phyloP scores from a whole-genome alignment of 768 basidiomycete genomes.

The Tulasnella sp. region DNA sequence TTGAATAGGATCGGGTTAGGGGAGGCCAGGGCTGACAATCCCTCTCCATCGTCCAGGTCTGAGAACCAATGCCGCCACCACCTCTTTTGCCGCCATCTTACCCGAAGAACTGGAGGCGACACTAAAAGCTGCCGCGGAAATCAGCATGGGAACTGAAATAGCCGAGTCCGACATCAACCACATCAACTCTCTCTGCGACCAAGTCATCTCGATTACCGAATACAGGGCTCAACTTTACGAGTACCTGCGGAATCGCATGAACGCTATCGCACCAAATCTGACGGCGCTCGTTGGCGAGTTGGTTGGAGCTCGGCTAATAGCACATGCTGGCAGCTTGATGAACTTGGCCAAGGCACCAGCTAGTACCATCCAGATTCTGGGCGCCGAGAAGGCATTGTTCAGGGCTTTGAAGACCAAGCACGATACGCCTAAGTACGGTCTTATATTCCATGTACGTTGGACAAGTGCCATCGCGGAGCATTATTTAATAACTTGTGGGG shows the following conservation, averaged over 20 bases:
- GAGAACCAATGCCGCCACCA: constrained; percentile 86
- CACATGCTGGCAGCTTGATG: constrained; percentile 67
- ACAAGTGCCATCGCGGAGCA: neutral
- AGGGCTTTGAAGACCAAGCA: constrained; percentile 77
- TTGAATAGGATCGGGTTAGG: neutral
- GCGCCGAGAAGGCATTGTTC: constrained; percentile 75
- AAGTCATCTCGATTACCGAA: constrained; percentile 92
- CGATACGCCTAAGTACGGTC: constrained; percentile 97
- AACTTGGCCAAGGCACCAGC: constrained; percentile 71
- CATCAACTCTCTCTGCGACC: constrained; percentile 95
- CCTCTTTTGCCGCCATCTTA: constrained; percentile 82
- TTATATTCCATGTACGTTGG: constrained; percentile 88
- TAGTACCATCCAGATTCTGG: constrained; percentile 73
- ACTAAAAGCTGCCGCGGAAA: constrained; percentile 91
- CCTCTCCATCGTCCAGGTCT: constrained; percentile 54
- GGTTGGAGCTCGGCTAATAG: constrained; percentile 70
- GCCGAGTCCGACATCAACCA: constrained; percentile 95
- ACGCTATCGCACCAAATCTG: constrained; percentile 94
- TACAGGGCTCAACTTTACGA: constrained; percentile 95
- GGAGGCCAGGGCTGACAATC: neutral
- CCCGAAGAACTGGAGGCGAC: constrained; percentile 97
- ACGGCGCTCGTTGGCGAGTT: constrained; percentile 79
- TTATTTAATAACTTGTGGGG: constrained; percentile 12
- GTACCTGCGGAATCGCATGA: constrained; percentile 97
- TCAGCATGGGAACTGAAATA: constrained; percentile 99